Conservation (phyloP, 2,329 filamentous ascomycete genomes). For the Pseudocercospora crystallina region DNA sequence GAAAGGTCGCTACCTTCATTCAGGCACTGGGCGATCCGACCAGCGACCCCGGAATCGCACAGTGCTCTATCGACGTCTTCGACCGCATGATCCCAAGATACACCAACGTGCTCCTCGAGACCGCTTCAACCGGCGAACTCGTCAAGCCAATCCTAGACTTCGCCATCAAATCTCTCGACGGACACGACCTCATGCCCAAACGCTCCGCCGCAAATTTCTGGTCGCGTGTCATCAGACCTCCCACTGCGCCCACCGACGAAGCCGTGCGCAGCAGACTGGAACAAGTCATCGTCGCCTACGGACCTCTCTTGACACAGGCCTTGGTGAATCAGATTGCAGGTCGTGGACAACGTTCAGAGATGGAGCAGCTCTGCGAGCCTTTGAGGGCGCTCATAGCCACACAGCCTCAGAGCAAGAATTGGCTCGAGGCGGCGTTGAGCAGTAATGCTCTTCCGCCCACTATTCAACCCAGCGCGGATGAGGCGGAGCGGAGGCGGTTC, state of each 20-base stretch:
- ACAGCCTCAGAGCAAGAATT: constrained; percentile 28
- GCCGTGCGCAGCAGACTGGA: constrained; percentile 20
- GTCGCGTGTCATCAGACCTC: constrained; percentile 55
- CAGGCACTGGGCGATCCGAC: constrained; percentile 62
- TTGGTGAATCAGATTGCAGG: constrained; percentile 68
- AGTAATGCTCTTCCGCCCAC: constrained; percentile 51
- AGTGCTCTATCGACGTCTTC: constrained; percentile 72
- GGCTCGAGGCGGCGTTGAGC: constrained; percentile 59
- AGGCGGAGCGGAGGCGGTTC: constrained; percentile 62
- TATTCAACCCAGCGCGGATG: constrained; percentile 55
- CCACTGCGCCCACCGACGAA: constrained; percentile 31
- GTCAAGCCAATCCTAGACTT: constrained; percentile 62
- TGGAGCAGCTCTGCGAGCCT: constrained; percentile 69
- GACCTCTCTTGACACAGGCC: constrained; percentile 59
- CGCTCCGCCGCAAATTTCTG: constrained; percentile 72
- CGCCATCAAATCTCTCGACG: constrained; percentile 66
- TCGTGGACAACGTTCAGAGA: constrained; percentile 66
- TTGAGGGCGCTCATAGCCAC: constrained; percentile 61
- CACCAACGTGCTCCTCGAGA: constrained; percentile 61
- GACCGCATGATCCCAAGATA: constrained; percentile 63
- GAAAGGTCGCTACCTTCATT: constrained; percentile 64
- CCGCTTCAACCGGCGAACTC: constrained; percentile 55
- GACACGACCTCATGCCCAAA: constrained; percentile 73
- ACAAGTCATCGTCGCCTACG: constrained; percentile 57
- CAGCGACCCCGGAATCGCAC: constrained; percentile 69